Conservation (phyloP, 2,329 filamentous ascomycete species). For the Chrysoporthe cubensis region DNA sequence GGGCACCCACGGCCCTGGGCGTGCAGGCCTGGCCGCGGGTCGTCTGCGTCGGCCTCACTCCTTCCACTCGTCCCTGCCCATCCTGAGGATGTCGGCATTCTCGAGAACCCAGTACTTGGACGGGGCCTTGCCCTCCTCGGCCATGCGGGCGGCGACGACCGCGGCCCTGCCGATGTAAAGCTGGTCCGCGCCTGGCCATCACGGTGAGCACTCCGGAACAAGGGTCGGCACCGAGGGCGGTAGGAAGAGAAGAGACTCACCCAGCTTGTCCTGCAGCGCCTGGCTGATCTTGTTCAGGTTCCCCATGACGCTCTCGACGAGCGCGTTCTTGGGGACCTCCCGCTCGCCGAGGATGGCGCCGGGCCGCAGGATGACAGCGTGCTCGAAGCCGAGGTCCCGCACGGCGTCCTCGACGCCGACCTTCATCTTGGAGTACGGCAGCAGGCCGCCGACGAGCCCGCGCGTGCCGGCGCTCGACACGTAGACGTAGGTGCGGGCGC, state of each 20-base stretch:
- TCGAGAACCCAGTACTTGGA: conserved; percentile 65
- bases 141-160: conserved; percentile 62
- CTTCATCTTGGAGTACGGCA: conserved; percentile 74
- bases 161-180: conserved; percentile 72
- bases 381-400: conserved; percentile 72
- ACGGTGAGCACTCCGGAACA: conserved; percentile 8
- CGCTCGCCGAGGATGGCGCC: conserved; percentile 76
- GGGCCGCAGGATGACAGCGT: conserved; percentile 74
- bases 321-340: conserved; percentile 59
- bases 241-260: conserved; percentile 7
- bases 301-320: conserved; percentile 59
- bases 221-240: no score
- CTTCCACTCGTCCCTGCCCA: conserved; percentile 65
- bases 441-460: conserved; percentile 44
- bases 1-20: no score
- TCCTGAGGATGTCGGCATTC: conserved; percentile 64
- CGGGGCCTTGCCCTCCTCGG: conserved; percentile 61
- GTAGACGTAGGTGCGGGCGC: conserved; percentile 76
- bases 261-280: conserved; percentile 63
- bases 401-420: conserved; percentile 82
- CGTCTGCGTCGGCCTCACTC: conserved; percentile 23
- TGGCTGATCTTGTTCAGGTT: conserved; percentile 57
- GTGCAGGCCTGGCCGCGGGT: background rate
- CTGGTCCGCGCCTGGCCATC: conserved; percentile 66
- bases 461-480: conserved; percentile 64